phyloP scores from a whole-genome alignment of 2,329 filamentous ascomycete species.

The Neofusicoccum laricinum region DNA sequence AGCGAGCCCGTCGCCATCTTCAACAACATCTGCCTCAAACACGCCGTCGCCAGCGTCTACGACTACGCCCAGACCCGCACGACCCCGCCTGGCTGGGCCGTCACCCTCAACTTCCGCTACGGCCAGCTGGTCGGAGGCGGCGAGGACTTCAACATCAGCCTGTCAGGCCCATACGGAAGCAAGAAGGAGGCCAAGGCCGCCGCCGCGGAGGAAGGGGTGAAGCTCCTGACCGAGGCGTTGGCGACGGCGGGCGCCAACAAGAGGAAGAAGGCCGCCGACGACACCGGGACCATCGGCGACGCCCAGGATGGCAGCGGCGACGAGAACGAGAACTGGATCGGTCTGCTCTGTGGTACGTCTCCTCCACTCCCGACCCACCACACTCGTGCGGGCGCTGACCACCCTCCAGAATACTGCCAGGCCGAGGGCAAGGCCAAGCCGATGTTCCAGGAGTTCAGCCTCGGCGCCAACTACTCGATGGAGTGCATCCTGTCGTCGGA shows the following conservation, averaged over 20 bases:
- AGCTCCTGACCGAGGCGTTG: slow-evolving; percentile 25
- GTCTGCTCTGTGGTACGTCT: slow-evolving; percentile 25
- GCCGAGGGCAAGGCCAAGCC: slow-evolving; percentile 27
- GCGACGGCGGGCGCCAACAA: slow-evolving; percentile 17
- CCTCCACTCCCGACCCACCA: too few relatives aligned
- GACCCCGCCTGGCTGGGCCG: slow-evolving; percentile 22
- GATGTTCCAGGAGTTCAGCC: slow-evolving; percentile 35
- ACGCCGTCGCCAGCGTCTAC: slow-evolving; percentile 1
- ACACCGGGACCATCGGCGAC: slow-evolving; percentile 12
- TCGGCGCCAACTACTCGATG: slow-evolving; percentile 32
- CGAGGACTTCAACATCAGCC: slow-evolving; percentile 22
- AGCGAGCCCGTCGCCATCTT: slow-evolving; percentile 12
- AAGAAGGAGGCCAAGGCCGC: slow-evolving; percentile 46
- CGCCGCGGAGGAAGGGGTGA: slow-evolving; percentile 32
- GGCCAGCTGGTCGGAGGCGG: slow-evolving; percentile 17
- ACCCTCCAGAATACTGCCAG: slow-evolving; percentile 30
- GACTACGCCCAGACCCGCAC: not conserved
- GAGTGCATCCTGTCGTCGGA: slow-evolving; percentile 25
- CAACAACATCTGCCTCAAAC: slow-evolving; percentile 18
- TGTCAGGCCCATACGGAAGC: slow-evolving; percentile 28
- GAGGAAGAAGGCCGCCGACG: slow-evolving; percentile 21
- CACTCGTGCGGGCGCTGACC: too few relatives aligned
- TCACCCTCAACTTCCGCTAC: slow-evolving; percentile 25
- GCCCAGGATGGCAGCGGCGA: slow-evolving; percentile 16
- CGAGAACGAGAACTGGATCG: slow-evolving; percentile 35